Evolutionary conservation across 192 early-diverging fungal genomes (phyloP).

Genomic region (Coemansia sp.): DNA sequence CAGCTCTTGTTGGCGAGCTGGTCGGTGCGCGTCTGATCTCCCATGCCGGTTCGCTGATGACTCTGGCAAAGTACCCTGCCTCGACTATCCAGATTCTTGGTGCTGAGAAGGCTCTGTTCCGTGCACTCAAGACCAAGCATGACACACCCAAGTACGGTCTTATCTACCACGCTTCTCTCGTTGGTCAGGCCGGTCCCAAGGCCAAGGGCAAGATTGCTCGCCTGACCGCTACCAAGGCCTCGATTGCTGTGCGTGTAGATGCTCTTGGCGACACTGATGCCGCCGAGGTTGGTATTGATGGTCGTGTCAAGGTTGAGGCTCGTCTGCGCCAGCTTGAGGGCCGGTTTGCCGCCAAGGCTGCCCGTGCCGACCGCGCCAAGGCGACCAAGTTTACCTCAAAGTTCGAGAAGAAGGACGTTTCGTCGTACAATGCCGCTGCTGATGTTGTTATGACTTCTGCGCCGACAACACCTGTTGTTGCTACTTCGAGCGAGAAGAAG

Average conservation of each 20-base stretch:
- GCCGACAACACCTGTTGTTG: slow-evolving; percentile 14
- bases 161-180: slow-evolving; percentile 95
- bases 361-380: slow-evolving; percentile 66
- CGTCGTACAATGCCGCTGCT: slow-evolving; percentile 55
- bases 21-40: slow-evolving; percentile 97
- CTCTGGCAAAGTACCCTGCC: slow-evolving; percentile 96
- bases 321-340: slow-evolving; percentile 89
- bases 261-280: slow-evolving; percentile 80
- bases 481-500: slow-evolving; percentile 43
- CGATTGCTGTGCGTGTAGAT: slow-evolving; percentile 87
- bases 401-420: slow-evolving; percentile 50
- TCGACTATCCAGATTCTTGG: slow-evolving; percentile 99
- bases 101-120: slow-evolving; percentile 99
- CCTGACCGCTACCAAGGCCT: slow-evolving; percentile 87
- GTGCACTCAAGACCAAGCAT: slow-evolving; percentile 97
- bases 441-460: slow-evolving; percentile 31
- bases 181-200: slow-evolving; percentile 95
- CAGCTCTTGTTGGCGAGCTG: slow-evolving; percentile 95
- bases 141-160: slow-evolving; percentile 99
- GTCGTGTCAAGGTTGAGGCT: slow-evolving; percentile 83
- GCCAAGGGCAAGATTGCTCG: slow-evolving; percentile 98
- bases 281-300: slow-evolving; percentile 81
- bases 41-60: slow-evolving; percentile 95
- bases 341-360: slow-evolving; percentile 63
- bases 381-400: slow-evolving; percentile 34